A percentile compares a stretch with the other conserved stretches of the same genome.
These are phyloP conservation scores for Anisodus tanguticus DNA, from an alignment of 257 asterid species.

Conservation along the genomic window DNA sequence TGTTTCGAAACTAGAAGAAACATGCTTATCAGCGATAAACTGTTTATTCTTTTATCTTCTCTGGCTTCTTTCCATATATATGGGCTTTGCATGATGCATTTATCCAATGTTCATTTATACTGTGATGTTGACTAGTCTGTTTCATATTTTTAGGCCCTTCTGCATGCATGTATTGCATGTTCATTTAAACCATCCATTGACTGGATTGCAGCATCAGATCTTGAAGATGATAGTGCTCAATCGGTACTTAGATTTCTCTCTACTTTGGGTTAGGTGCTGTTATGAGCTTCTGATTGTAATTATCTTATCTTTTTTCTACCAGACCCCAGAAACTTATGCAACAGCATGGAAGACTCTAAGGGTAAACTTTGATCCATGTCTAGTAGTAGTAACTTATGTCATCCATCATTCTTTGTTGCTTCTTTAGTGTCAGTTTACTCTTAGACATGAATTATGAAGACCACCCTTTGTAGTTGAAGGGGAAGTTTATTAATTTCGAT, in stretches of 20 bases:
- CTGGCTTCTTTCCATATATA: slow-evolving; percentile 8
- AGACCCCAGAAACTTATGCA: slow-evolving; percentile 87
- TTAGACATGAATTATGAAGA: background rate
- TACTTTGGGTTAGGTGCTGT: slow-evolving; percentile 14
- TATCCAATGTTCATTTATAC: background rate
- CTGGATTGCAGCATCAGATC: slow-evolving; percentile 99
- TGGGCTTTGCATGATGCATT: slow-evolving; percentile 5
- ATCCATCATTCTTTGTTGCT: slow-evolving; percentile 10
- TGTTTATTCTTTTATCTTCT: background rate
- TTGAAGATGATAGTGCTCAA: slow-evolving; percentile 78
- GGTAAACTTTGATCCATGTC: slow-evolving; percentile 45
- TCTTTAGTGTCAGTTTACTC: background rate
- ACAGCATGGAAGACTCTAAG: slow-evolving; percentile 80
- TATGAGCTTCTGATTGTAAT: slow-evolving; percentile 29
- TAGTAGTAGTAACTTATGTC: slow-evolving; percentile 9
- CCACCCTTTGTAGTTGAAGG: background rate
- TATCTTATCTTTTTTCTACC: slow-evolving; percentile 35
- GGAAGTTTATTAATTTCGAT: background rate
- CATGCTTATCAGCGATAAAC: background rate
- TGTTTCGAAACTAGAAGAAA: background rate
- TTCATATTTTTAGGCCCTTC: slow-evolving; percentile 69
- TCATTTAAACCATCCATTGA: slow-evolving; percentile 82
- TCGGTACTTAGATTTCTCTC: slow-evolving; percentile 48
- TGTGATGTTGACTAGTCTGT: background rate
- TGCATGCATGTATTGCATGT: slow-evolving; percentile 93